These are phyloP conservation scores for Plasmodium relictum DNA, from an alignment of 169 alveolate species.

Conservation along the genomic window DNA sequence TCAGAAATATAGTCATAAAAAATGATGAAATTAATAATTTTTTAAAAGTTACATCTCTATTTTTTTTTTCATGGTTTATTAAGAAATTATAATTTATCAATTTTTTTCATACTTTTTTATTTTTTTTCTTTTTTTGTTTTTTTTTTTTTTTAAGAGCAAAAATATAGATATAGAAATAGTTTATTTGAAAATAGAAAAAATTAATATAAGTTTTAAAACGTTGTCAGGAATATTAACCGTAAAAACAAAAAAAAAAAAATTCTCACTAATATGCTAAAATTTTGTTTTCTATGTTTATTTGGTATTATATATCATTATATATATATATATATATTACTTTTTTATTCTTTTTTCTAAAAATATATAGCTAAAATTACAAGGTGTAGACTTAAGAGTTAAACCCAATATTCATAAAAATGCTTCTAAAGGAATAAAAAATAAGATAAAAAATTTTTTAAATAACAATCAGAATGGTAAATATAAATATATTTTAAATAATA, in stretches of 20 bases:
- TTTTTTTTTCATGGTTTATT: neutral
- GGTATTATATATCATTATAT: neutral
- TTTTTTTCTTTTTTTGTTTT: conserved; percentile 2
- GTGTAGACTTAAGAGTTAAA: conserved; percentile 66
- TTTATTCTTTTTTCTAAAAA: neutral
- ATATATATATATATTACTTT: neutral
- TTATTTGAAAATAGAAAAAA: conserved; percentile 67
- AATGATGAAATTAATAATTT: conserved; percentile 61
- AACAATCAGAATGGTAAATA: conserved; percentile 34
- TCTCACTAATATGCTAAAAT: too few species aligned
- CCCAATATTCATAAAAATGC: conserved; percentile 61
- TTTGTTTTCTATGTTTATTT: neutral
- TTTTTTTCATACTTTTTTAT: neutral
- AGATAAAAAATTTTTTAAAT: conserved; percentile 28
- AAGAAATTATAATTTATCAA: neutral
- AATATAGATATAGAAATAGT: conserved; percentile 70
- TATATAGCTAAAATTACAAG: conserved; percentile 46
- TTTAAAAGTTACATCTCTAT: conserved; percentile 30
- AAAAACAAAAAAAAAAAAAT: conserved; percentile 10
- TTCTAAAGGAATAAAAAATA: conserved; percentile 57
- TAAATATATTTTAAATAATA: neutral
- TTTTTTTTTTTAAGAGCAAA: conserved; percentile 43
- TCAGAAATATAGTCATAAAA: conserved; percentile 56
- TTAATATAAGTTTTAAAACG: conserved; percentile 52
- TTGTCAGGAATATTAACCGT: conserved; percentile 64